Evolutionary conservation across 2,329 filamentous ascomycete species (phyloP), one percentile per base, ranked within the genome.

Genomic region (Epichloe amarillans): DNA sequence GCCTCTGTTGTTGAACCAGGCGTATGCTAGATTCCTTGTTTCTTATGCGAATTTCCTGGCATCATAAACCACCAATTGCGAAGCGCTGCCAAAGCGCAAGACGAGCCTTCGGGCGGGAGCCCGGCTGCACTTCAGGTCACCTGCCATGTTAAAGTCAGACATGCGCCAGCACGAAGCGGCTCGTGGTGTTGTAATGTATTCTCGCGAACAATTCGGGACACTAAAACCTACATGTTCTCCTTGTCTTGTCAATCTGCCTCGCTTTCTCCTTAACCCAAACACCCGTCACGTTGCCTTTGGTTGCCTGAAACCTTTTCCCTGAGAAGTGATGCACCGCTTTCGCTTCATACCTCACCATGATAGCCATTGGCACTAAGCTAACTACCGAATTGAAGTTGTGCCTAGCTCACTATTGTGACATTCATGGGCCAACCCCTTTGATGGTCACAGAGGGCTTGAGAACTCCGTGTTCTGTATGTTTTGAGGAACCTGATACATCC

Each of bases 391-490:
- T 79, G 52, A 75, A 84, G 81, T 69, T 84, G 62, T 83, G 80
- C 64, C 73, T 85, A 59, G 82, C 82, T 60, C 81, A 84, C 64
- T 84, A 84, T 62, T 85, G 82, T 72, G 82, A 85, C 64, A 72
- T 79, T 55, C 82, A 85, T 67, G 82, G 82, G 55, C 82, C 82
- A 46, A 84, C 81, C 45, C 81, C 81, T 47, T 66, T 85, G 52
- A 83, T 85, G 77, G 81, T 84, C 60, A 85, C 82, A 37, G 80
- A 85, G 63, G 80, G 80, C 46, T 66, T 83, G 14, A 77, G 79
- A 2, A 76, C 79, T 12, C 72, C 76, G 46, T 85, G 82, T 60
- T 69, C 70, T 52, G 70, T 73, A 58, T 85, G 82, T 61, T 77
- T 72, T 60, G 76, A 82, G 36, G 63, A 66, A 41, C 35, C 50